These are phyloP conservation scores for Aristolochia fimbriata DNA, from an alignment of 164 flowering plant species.

Conservation along the genomic window DNA sequence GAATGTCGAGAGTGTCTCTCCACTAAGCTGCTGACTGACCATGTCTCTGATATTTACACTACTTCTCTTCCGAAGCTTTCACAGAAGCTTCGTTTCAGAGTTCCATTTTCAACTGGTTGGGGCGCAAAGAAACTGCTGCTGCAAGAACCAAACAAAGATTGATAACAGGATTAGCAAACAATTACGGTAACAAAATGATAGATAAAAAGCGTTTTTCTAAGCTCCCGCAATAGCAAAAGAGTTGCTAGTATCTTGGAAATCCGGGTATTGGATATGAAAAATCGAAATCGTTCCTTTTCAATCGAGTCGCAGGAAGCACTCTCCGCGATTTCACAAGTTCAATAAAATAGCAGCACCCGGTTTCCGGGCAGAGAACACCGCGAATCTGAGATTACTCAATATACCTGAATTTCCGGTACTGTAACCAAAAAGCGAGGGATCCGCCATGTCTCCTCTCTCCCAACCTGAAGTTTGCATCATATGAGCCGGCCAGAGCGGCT, in stretches of 20 bases:
- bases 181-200: too few relatives aligned
- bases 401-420: slow-evolving; percentile 60
- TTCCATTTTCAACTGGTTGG: slow-evolving; percentile 69
- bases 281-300: too few relatives aligned
- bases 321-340: too few relatives aligned
- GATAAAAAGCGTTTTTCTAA: too few relatives aligned
- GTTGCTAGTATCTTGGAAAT: too few relatives aligned
- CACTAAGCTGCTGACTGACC: slow-evolving; percentile 22
- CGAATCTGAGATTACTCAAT: not conserved
- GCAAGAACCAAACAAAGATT: slow-evolving; percentile 5
- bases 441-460: slow-evolving; percentile 44
- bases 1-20: slow-evolving; percentile 13
- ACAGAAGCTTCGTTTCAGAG: slow-evolving; percentile 26
- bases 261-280: too few relatives aligned
- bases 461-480: slow-evolving; percentile 28
- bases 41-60: slow-evolving; percentile 28
- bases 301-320: too few relatives aligned
- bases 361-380: not conserved
- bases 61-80: not conserved
- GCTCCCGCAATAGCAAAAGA: too few relatives aligned
- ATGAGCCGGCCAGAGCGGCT: slow-evolving; percentile 44
- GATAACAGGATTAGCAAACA: not conserved
- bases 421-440: slow-evolving; percentile 43
- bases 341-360: too few relatives aligned
- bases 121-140: slow-evolving; percentile 30